Percentiles rank a stretch among this genome's conserved stretches.
These are phyloP conservation scores for Tolypocladium guangdongense DNA, from an alignment of 2,329 filamentous ascomycete species.

Conservation along the genomic window DNA sequence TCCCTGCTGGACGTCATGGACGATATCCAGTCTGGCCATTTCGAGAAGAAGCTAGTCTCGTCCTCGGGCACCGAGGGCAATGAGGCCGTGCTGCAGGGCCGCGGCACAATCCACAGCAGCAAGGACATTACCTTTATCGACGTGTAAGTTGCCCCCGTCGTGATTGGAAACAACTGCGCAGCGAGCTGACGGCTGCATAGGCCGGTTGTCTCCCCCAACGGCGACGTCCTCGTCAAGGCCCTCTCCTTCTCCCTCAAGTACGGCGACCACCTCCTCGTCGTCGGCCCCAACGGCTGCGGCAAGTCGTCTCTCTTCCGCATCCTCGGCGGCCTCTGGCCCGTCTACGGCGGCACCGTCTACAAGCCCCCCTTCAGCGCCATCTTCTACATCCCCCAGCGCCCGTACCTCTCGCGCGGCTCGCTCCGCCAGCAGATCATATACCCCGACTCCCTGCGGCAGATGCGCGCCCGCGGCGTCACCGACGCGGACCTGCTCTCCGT, in stretches of 20 bases:
- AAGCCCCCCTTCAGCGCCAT: constrained; percentile 90
- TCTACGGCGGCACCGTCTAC: constrained; percentile 86
- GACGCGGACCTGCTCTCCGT: constrained; percentile 72
- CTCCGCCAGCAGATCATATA: constrained; percentile 97
- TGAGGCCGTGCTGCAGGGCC: constrained; percentile 68
- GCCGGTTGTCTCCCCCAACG: constrained; percentile 93
- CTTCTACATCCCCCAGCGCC: constrained; percentile 95
- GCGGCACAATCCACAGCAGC: constrained; percentile 74
- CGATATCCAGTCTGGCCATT: constrained; percentile 79
- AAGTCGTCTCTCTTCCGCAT: constrained; percentile 96
- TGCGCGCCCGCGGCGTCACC: constrained; percentile 73
- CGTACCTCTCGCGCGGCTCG: constrained; percentile 82
- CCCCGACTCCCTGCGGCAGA: constrained; percentile 77
- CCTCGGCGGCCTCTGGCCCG: constrained; percentile 90
- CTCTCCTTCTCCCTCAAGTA: constrained; percentile 79
- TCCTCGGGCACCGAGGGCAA: constrained; percentile 76
- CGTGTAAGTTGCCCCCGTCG: constrained; percentile 41
- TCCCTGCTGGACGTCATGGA: constrained; percentile 88
- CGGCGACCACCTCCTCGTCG: constrained; percentile 85
- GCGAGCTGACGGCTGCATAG: constrained; percentile 19
- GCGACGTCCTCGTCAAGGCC: constrained; percentile 77
- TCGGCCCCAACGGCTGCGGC: constrained; percentile 93
- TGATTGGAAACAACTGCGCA: neutral
- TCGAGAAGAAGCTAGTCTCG: constrained; percentile 93
- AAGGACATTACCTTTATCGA: constrained; percentile 74